Evolutionary conservation across 208 protist genomes (phyloP).

Genomic region (Leishmania martiniquensis): DNA sequence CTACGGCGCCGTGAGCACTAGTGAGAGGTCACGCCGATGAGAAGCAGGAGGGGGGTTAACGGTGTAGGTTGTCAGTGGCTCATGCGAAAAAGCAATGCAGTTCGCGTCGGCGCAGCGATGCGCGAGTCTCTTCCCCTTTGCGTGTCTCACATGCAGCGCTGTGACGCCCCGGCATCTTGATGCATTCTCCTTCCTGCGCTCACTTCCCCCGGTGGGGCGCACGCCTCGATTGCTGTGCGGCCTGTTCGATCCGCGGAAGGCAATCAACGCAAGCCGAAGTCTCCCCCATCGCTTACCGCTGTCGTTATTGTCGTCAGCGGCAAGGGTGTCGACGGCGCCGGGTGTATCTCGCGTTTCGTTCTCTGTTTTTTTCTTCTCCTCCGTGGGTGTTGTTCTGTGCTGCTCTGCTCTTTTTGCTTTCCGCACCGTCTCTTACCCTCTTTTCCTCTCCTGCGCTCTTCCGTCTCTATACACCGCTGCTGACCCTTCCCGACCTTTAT

Average conservation of each 20-base stretch:
- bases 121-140: not conserved
- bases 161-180: not conserved
- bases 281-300: not conserved
- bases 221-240: not conserved
- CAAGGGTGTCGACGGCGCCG: not conserved
- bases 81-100: not conserved
- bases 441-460: not conserved
- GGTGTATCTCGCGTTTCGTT: not conserved
- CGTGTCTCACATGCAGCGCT: not conserved
- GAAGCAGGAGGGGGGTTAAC: not conserved
- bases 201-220: not conserved
- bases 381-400: not conserved
- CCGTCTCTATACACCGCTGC: not conserved
- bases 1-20: slow-evolving; percentile 20
- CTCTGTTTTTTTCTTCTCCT: too few species aligned
- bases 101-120: not conserved
- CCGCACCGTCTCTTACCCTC: not conserved
- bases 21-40: not conserved
- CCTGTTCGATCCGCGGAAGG: not conserved
- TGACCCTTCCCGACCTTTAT: not conserved
- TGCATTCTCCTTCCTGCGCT: not conserved
- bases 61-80: not conserved
- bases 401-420: not conserved
- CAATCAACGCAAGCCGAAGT: not conserved
- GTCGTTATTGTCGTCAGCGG: not conserved